Percentiles rank a stretch among this genome's conserved stretches.
phyloP scores from a whole-genome alignment of 2,329 filamentous ascomycete genomes.

The Blastomyces percursus region DNA sequence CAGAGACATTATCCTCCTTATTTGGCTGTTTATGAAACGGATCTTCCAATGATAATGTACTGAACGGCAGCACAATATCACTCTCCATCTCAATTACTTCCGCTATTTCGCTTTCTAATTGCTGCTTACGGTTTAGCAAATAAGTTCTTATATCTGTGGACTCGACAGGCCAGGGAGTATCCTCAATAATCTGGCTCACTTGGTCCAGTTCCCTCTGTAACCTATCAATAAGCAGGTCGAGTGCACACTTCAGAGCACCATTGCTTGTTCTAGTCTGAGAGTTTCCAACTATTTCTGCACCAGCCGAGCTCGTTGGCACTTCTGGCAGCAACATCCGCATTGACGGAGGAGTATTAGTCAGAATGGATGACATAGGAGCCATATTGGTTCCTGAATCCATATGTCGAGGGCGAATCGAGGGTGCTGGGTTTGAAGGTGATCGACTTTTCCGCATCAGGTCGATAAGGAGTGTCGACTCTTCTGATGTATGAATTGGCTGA shows the following conservation, averaged over 20 bases:
- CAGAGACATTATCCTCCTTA: not conserved
- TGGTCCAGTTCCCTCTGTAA: not conserved
- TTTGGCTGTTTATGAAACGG: conserved; percentile 5
- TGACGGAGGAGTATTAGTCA: not conserved
- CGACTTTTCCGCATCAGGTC: conserved; percentile 12
- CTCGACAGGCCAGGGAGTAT: not conserved
- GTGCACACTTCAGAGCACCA: not conserved
- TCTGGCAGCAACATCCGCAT: not conserved
- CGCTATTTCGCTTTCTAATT: not conserved
- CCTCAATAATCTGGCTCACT: conserved; percentile 1
- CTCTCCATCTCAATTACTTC: conserved; percentile 1
- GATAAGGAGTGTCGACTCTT: conserved; percentile 14
- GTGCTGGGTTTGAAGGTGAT: not conserved
- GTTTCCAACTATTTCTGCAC: too few species aligned
- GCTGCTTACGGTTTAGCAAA: not conserved
- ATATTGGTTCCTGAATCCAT: not conserved
- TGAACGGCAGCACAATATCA: not conserved
- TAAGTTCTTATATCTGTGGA: not conserved
- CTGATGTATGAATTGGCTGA: conserved; percentile 9
- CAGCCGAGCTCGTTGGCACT: not conserved
- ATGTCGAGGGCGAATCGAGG: not conserved
- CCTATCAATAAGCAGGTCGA: not conserved
- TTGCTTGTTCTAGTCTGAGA: not conserved
- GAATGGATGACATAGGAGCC: not conserved
- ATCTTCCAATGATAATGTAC: not conserved